Conservation (phyloP, 305 asterid species). For the Fraxinus ornus region DNA sequence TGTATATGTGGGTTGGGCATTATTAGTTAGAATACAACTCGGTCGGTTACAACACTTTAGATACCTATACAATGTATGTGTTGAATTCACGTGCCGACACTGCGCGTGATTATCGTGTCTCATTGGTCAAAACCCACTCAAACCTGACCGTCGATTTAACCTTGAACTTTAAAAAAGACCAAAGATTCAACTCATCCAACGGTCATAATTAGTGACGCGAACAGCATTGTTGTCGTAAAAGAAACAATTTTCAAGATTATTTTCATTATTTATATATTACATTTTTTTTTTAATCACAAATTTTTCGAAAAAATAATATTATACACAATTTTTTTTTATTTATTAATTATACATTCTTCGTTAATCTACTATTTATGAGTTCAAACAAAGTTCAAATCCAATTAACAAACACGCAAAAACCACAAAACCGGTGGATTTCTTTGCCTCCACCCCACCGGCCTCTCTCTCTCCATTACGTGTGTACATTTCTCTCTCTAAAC, state of each 20-base stretch:
- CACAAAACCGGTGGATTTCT: slow-evolving; percentile 12
- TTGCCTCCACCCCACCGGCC: slow-evolving; percentile 5
- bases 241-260: slow-evolving; percentile 18
- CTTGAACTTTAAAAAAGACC: slow-evolving; percentile 24
- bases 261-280: too few species aligned
- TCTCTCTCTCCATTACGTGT: neutral
- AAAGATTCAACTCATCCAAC: slow-evolving; percentile 25
- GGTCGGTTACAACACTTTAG: slow-evolving; percentile 16
- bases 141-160: slow-evolving; percentile 29
- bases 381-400: neutral
- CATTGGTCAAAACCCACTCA: neutral
- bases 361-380: too few species aligned
- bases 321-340: too few species aligned
- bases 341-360: too few species aligned
- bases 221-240: slow-evolving; percentile 24
- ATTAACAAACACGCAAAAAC: slow-evolving; percentile 31
- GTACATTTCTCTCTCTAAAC: neutral
- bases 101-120: slow-evolving; percentile 35
- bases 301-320: too few species aligned
- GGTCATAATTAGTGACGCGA: slow-evolving; percentile 19
- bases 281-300: too few species aligned
- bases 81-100: slow-evolving; percentile 24
- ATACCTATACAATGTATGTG: slow-evolving; percentile 14
- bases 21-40: neutral
- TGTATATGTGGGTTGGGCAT: neutral